phyloP scores from a whole-genome alignment of 129 eudicot genomes.

The Chrysanthemum makinoi region DNA sequence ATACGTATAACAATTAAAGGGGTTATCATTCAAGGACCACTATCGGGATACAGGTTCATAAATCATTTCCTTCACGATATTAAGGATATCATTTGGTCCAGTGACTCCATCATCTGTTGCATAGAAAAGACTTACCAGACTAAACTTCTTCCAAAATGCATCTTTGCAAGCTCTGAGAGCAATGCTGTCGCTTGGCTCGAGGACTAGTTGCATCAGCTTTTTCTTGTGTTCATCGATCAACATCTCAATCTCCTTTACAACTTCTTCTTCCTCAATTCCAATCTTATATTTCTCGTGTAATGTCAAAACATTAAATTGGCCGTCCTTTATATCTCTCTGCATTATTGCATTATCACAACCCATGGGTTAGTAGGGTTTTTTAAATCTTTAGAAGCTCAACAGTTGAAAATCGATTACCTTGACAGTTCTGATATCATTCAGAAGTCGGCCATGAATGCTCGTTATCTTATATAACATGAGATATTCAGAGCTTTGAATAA shows the following conservation, averaged over 20 bases:
- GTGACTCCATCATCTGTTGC: slow-evolving; percentile 58
- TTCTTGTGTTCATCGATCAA: slow-evolving; percentile 29
- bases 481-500: slow-evolving; percentile 42
- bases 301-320: slow-evolving; percentile 54
- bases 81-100: slow-evolving; percentile 35
- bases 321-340: slow-evolving; percentile 60
- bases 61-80: slow-evolving; percentile 38
- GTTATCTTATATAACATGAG: slow-evolving; percentile 42
- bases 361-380: background rate
- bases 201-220: slow-evolving; percentile 51
- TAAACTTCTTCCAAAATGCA: slow-evolving; percentile 63
- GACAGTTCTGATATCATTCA: slow-evolving; percentile 56
- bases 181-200: slow-evolving; percentile 30
- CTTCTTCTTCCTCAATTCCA: slow-evolving; percentile 41
- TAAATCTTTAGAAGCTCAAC: background rate
- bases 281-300: slow-evolving; percentile 36
- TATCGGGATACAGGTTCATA: slow-evolving; percentile 40
- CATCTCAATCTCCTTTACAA: slow-evolving; percentile 31
- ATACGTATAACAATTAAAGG: no score
- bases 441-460: slow-evolving; percentile 72
- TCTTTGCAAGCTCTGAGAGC: slow-evolving; percentile 67
- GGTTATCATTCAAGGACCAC: background rate
- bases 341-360: background rate
- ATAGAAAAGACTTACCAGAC: slow-evolving; percentile 46
- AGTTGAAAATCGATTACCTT: slow-evolving; percentile 35